A percentile compares a stretch with the other conserved stretches of the same genome.
These are phyloP conservation scores for apple (Malus domestica) DNA, from an alignment of 306 rosid genomes.

Conservation along the genomic window ASM211411v1 NC_041798.1:33932001-33932500, in stretches of 20 bases:
- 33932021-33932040: slow-evolving; percentile 19
- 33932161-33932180: slow-evolving; percentile 19
- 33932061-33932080: slow-evolving; percentile 19
- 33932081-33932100: slow-evolving; percentile 19
- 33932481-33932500: neutral
- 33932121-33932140: slow-evolving; percentile 12
- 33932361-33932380: neutral
- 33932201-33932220: neutral
- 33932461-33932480: no score
- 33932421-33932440: neutral
- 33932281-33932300: no score
- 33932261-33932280: neutral
- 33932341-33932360: no score
- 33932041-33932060: slow-evolving; percentile 23
- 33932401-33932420: neutral
- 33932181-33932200: slow-evolving; percentile 16
- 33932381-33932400: neutral
- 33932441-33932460: neutral
- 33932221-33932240: neutral
- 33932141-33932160: slow-evolving; percentile 16
- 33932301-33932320: neutral
- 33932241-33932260: neutral
- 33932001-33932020: slow-evolving; percentile 21
- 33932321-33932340: neutral
- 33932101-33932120: slow-evolving; percentile 20